phyloP scores from a whole-genome alignment of 2,329 filamentous ascomycete species.

The Neonectria faginata region DNA sequence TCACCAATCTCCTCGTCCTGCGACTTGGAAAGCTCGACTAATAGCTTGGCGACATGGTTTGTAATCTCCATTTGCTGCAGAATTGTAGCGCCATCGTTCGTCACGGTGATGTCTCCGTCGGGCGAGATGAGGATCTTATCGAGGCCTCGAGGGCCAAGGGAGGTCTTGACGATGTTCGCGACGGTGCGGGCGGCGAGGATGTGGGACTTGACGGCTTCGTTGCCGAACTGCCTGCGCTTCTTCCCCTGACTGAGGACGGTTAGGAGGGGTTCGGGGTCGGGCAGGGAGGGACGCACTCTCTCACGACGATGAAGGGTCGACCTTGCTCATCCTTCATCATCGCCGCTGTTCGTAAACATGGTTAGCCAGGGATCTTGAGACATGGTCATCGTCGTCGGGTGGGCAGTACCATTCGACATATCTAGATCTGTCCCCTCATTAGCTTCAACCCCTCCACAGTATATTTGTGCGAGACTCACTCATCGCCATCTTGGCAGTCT shows the following conservation, averaged over 20 bases:
- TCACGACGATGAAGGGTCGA: slow-evolving; percentile 95
- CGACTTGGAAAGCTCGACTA: slow-evolving; percentile 97
- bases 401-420: slow-evolving; percentile 78
- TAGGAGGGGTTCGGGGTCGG: slow-evolving; percentile 27
- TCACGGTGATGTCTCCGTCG: slow-evolving; percentile 98
- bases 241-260: slow-evolving; percentile 79
- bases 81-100: slow-evolving; percentile 98
- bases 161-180: slow-evolving; percentile 97
- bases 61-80: slow-evolving; percentile 98
- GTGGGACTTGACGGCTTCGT: slow-evolving; percentile 97
- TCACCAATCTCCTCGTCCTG: slow-evolving; percentile 99
- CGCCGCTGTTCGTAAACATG: slow-evolving; percentile 59
- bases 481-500: slow-evolving; percentile 52
- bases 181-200: slow-evolving; percentile 97
- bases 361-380: slow-evolving; percentile 34
- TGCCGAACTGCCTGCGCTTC: slow-evolving; percentile 97
- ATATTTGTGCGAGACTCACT: slow-evolving; percentile 50
- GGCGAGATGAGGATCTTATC: slow-evolving; percentile 99
- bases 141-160: slow-evolving; percentile 91
- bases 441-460: slow-evolving; percentile 49
- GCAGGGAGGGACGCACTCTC: slow-evolving; percentile 78
- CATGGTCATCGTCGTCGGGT: slow-evolving; percentile 22
- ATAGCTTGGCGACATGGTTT: slow-evolving; percentile 96
- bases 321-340: slow-evolving; percentile 98
- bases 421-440: slow-evolving; percentile 75